Conservation (phyloP, 1,284 basidiomycete genomes). For the Moesziomyces sp. region DNA sequence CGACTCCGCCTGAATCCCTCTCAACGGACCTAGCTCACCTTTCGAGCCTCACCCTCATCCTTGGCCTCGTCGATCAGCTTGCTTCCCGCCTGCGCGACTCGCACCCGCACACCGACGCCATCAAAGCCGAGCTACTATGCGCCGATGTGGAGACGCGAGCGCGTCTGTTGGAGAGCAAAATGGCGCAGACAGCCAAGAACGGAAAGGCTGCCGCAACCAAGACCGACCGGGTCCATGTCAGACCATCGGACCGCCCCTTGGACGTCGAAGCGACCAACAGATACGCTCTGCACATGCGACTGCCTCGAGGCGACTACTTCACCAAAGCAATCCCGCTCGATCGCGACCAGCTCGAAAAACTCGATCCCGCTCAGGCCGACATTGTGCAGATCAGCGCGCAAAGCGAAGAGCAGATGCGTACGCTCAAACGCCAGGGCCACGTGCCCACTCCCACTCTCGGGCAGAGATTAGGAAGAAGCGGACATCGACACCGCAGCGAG, state of each 20-base stretch:
- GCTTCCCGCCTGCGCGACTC: constrained; percentile 26
- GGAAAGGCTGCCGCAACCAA: background rate
- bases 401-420: constrained; percentile 26
- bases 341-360: constrained; percentile 12
- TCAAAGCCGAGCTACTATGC: constrained; percentile 22
- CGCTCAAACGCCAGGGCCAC: constrained; percentile 23
- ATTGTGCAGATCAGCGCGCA: constrained; percentile 54
- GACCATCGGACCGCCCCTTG: background rate
- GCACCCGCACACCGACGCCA: constrained; percentile 13
- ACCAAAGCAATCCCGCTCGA: constrained; percentile 54
- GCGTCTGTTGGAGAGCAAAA: constrained; percentile 13
- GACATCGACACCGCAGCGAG: constrained; percentile 22
- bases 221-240: background rate
- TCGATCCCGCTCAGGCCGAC: constrained; percentile 56
- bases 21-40: constrained; percentile 18
- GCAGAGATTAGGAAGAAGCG: constrained; percentile 29
- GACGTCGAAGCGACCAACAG: constrained; percentile 21
- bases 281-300: constrained; percentile 63
- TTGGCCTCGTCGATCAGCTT: constrained; percentile 45
- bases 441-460: constrained; percentile 44
- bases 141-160: constrained; percentile 26
- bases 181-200: constrained; percentile 4
- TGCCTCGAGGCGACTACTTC: constrained; percentile 63
- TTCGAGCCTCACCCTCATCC: constrained; percentile 26
- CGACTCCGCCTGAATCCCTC: constrained; percentile 1